These are phyloP conservation scores for Hymenoscyphus fraxineus DNA, from an alignment of 2,329 filamentous ascomycete species.

Conservation along the genomic window DNA sequence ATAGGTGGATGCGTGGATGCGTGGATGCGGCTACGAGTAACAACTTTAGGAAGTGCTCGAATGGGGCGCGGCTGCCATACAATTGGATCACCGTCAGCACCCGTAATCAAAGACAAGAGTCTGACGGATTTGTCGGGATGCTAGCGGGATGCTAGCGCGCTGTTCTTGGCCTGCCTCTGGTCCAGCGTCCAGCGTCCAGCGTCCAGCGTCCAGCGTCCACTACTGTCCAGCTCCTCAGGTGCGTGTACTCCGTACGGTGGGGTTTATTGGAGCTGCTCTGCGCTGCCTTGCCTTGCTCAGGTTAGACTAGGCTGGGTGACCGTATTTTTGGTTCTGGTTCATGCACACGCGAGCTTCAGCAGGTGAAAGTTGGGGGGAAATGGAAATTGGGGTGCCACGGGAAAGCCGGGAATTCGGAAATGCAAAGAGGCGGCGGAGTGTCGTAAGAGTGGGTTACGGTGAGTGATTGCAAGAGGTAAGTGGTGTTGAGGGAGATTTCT, in stretches of 20 bases:
- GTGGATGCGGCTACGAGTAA: background rate
- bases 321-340: background rate
- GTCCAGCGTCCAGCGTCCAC: no score
- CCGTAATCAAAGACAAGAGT: background rate
- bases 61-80: slow-evolving; percentile 2
- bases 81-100: slow-evolving; percentile 1
- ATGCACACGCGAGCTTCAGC: background rate
- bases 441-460: no score
- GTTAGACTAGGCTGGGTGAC: background rate
- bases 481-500: background rate
- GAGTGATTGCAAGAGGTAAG: background rate
- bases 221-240: no score
- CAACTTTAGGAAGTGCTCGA: background rate
- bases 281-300: background rate
- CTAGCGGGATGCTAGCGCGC: background rate
- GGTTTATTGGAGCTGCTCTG: no score
- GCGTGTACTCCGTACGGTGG: no score
- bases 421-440: background rate
- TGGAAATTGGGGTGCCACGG: background rate
- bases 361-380: background rate
- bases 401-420: background rate
- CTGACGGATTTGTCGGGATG: slow-evolving; percentile 1
- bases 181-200: background rate
- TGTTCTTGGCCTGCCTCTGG: background rate
- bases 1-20: background rate